Evolutionary conservation across 495 filamentous ascomycete species (phyloP), one percentile per base, ranked within the genome.

Genomic region (Aspergillus steynii): DNA sequence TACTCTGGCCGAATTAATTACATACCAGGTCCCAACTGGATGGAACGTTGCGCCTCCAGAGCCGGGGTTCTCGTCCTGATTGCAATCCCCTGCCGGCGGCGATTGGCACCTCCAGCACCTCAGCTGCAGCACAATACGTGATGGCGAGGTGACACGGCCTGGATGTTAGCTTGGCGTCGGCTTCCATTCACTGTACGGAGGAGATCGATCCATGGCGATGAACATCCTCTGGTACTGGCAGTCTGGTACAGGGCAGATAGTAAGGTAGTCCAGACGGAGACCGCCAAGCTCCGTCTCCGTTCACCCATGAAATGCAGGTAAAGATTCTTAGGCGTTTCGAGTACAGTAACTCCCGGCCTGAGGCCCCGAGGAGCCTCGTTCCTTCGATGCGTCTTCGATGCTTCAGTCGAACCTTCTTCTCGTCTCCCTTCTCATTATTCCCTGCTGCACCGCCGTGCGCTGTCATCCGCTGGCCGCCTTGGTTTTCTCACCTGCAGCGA

Each of bases 361-460:
- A 63, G 53, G 60, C 64, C 31, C 28, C 56, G 61, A 60, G 59
- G 60, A 65, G 67, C 68, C 66, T 61, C 61, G 46, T 60, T 65
- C 58, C 72, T 76, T 75, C 72, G 71, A 72, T 72, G 71, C 74
- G 67, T 70, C 69, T 76, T 74, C 74, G 69, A 70, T 75, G 70
- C 68, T 68, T 62, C 64, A 52, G 29, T 52, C 49, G 20, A 64
- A 60, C 68, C 58, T 60, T 62, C 56, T 61, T 64, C 47, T 60
- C 50, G 29, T 29, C 56, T 51, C 31, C 28, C 7, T 34, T 37
- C 50, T 55, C 37, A 50, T 52, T 52, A 60, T 46, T 47, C 56
- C 31, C 48, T 32, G 12, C 29, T 53, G 28, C 55, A 48, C 47
- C 25, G 55, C 60, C 64, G 60, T 64, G 64, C 48, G 57, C 62